Percentiles rank a stretch among this genome's conserved stretches.
These are phyloP conservation scores for Sindora glabra DNA, from an alignment of 306 rosid species.

Conservation along the genomic window DNA sequence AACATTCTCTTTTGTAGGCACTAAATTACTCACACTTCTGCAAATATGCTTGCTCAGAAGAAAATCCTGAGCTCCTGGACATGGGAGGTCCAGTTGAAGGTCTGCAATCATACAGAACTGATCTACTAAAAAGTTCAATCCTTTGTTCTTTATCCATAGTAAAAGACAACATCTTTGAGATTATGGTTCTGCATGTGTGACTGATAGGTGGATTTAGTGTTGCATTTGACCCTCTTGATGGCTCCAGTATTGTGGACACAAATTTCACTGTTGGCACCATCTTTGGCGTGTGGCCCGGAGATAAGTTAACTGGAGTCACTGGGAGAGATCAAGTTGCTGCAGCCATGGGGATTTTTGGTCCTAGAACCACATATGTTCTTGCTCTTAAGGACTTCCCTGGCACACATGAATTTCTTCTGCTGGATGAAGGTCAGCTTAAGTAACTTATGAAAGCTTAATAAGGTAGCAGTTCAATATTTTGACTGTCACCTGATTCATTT, in stretches of 20 bases:
- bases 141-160: neutral
- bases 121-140: neutral
- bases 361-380: conserved; percentile 90
- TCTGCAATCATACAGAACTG: conserved; percentile 9
- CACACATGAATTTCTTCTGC: conserved; percentile 92
- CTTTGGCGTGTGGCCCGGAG: conserved; percentile 99
- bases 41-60: conserved; percentile 97
- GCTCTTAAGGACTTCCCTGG: conserved; percentile 83
- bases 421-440: conserved; percentile 74
- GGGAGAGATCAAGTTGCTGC: conserved; percentile 97
- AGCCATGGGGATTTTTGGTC: conserved; percentile 97
- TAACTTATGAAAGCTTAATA: too few relatives aligned
- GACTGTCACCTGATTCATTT: conserved; percentile 1
- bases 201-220: conserved; percentile 92
- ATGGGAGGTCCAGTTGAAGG: conserved; percentile 99
- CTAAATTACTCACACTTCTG: conserved; percentile 81
- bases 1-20: conserved; percentile 43
- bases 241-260: conserved; percentile 96
- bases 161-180: conserved; percentile 4
- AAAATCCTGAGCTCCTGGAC: conserved; percentile 93
- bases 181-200: conserved; percentile 12
- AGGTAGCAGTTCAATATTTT: neutral
- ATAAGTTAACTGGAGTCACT: conserved; percentile 71
- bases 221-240: conserved; percentile 99
- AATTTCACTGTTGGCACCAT: conserved; percentile 97